Evolutionary conservation across 768 basidiomycete genomes (phyloP).

Genomic region (Lanmaoa rubissima): DNA sequence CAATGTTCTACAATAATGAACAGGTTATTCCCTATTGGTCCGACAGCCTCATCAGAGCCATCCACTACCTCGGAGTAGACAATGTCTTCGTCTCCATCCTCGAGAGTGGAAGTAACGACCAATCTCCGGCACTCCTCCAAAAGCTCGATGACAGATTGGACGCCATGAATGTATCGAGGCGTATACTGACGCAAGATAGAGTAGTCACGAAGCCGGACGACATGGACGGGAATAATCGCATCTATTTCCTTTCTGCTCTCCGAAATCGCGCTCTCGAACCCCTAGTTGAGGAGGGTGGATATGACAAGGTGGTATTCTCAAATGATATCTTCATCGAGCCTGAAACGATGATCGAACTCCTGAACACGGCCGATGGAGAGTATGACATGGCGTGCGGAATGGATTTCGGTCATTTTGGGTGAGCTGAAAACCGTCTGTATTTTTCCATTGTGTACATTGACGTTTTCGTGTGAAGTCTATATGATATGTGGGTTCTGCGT

Average conservation of each 20-base stretch:
- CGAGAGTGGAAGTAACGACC: constrained; percentile 34
- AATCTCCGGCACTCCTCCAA: constrained; percentile 9
- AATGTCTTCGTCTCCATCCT: constrained; percentile 44
- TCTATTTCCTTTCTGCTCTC: constrained; percentile 19
- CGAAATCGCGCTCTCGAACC: constrained; percentile 45
- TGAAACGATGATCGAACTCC: constrained; percentile 39
- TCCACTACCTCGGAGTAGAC: constrained; percentile 40
- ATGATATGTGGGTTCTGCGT: constrained; percentile 25
- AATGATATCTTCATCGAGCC: constrained; percentile 44
- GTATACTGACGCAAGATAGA: constrained; percentile 12
- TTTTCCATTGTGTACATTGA: neutral
- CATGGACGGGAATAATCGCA: neutral
- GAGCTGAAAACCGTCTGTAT: constrained; percentile 10
- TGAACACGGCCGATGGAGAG: constrained; percentile 36
- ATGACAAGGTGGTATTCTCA: constrained; percentile 40
- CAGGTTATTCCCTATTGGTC: constrained; percentile 41
- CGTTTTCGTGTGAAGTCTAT: constrained; percentile 8
- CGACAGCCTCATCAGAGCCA: constrained; percentile 32
- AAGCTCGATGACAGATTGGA: constrained; percentile 8
- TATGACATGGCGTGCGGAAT: constrained; percentile 46
- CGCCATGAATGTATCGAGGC: constrained; percentile 10
- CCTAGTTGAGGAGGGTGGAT: constrained; percentile 34
- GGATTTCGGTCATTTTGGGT: constrained; percentile 38
- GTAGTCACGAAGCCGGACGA: constrained; percentile 8
- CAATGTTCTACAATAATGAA: constrained; percentile 41